Evolutionary conservation across 331 rosid genomes (phyloP), one percentile per base, ranked within the genome.

Genomic region (Arachis monticola): DNA sequence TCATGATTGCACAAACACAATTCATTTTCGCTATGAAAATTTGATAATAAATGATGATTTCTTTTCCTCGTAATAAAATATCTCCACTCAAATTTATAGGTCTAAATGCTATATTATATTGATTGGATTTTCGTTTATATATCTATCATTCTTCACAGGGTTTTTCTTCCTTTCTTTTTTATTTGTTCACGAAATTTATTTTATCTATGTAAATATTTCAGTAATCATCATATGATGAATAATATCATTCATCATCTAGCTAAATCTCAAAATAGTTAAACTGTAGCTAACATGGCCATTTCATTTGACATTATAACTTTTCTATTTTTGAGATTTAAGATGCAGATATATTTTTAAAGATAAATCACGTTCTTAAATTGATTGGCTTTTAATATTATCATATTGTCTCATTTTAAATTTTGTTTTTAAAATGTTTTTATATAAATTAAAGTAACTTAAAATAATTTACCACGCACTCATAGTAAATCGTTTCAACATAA

Each of bases 1-100:
- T 17, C 22, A 17, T 17, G 22, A 17, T 17, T 17, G 22, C 53
- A 44, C 70, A 38, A 44, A 56, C 69, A 79, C 69, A 72, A 79
- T 41, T 66, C 70, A 79, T 42, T 67, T 57, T 10, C 69, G 14
- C 32, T 0, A 4, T 38, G 9, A 7, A 31, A 61, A 62, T 48
- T 41, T 5, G 41, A 22, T 51, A 74, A 52, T 10, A 3, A 11
- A 50, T 17, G 44, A 62, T 38, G 8, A 0, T 58, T 58, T 58
- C 11, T 7, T 40, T 11, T 42, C 56, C 27, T 10, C 77, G 60
- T 47, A 59, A 13, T 40, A 53, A 13, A 50, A 11, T 14, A 1
- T 7, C 47, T 50, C 40, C n/a, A 69, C 35, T 31, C n/a, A 52
- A 3, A 14, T 70, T 8, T 42, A 9, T 2, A 41, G 11, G 6